Base-by-base conservation (phyloP, 768 basidiomycete genomes). In the Amanita fuliginea region DNA sequence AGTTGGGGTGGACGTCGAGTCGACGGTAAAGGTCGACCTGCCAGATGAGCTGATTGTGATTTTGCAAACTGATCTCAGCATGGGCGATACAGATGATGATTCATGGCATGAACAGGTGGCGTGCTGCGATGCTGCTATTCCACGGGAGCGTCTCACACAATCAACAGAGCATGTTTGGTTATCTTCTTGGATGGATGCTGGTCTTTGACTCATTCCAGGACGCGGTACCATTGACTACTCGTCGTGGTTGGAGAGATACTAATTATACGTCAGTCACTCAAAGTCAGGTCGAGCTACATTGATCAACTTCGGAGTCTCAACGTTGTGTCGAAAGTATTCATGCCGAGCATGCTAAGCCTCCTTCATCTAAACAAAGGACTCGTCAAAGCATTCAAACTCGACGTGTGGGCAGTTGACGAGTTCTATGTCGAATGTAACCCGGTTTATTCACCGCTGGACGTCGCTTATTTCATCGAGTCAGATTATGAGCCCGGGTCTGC, bases 131-230 rank as follows among this genome's bases (percentile, higher is more conserved):
- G 4, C 22, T 13, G 9, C 14, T 28, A 19, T 24, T 26, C 3
- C 6, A 13, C 2, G 24, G 4, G 4, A 6, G n/a, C 18, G n/a
- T 35, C 39, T 42, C 26, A 52, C 9, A 55, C 10, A 7, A 1
- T 8, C 50, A 54, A 63, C 41, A 73, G 72, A 71, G 68, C 43
- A 59, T 76, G 1, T 80, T 87, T 53, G 80, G 83, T 3, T 77
- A 78, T 54, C 66, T 96, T n/a, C 73, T 96, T 7, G 77, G 75
- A 2, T 96, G 92, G 93, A 87, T 94, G 83, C 67, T 90, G n/a
- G 61, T 83, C 1, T 83, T 96, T 53, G 89, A 93, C 58, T 69
- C 86, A 16, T 96, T 96, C 64, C 68, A 70, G 21, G 81, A 88
- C 61, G 85, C 90, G 7, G 93, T 94, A 61, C 88, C 4, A 71